These are phyloP conservation scores for Aspergillus bertholletiae DNA, from an alignment of 495 filamentous ascomycete species.

Conservation along the genomic window DNA sequence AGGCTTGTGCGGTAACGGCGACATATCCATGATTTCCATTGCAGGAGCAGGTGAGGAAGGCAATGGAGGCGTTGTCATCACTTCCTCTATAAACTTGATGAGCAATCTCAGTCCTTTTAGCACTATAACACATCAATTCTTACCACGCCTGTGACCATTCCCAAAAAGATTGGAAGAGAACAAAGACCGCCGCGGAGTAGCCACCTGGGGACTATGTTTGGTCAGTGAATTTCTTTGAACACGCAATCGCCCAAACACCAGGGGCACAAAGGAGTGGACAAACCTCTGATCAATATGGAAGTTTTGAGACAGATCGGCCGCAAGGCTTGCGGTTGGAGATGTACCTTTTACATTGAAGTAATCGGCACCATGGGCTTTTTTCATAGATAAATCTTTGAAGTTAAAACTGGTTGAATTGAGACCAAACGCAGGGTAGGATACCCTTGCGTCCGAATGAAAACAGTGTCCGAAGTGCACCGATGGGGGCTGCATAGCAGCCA, in stretches of 20 bases:
- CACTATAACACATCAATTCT: conserved; percentile 27
- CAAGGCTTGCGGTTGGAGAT: conserved; percentile 84
- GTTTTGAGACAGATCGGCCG: conserved; percentile 92
- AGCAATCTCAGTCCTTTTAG: conserved; percentile 5
- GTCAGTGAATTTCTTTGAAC: conserved; percentile 20
- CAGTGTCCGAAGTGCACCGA: conserved; percentile 56
- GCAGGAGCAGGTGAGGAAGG: conserved; percentile 71
- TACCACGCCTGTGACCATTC: conserved; percentile 67
- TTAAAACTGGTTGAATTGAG: conserved; percentile 64
- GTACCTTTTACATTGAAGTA: conserved; percentile 89
- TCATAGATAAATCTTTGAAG: conserved; percentile 71
- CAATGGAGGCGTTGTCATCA: conserved; percentile 78
- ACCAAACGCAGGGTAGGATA: conserved; percentile 48
- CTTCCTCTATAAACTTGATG: conserved; percentile 45
- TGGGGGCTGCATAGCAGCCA: conserved; percentile 89
- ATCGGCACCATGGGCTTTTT: conserved; percentile 42
- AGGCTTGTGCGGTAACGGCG: conserved; percentile 86
- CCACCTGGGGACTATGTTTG: conserved; percentile 74
- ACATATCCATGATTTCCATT: conserved; percentile 90
- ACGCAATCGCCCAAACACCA: background rate
- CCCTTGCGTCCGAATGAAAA: conserved; percentile 50
- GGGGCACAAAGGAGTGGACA: conserved; percentile 13
- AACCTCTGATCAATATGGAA: conserved; percentile 92
- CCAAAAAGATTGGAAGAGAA: conserved; percentile 79
- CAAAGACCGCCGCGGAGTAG: conserved; percentile 87